A percentile compares a stretch with the other conserved stretches of the same genome.
These are phyloP conservation scores for Adenanthera pavonina DNA, from an alignment of 306 rosid species.

Conservation along the genomic window DNA sequence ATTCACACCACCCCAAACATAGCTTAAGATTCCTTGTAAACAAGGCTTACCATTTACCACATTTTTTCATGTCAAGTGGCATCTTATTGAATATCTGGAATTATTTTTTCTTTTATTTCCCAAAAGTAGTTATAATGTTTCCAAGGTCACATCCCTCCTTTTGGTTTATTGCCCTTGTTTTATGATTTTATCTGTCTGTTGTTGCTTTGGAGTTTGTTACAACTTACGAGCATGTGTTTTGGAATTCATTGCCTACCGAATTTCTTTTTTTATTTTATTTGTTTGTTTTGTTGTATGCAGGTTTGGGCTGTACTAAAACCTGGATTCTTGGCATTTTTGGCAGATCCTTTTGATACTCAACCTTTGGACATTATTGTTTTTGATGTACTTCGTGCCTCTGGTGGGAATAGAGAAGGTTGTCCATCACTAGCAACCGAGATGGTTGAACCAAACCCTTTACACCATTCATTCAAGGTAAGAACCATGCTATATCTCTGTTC, in stretches of 20 bases:
- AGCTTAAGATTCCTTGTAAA: neutral
- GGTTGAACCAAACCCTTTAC: conserved; percentile 87
- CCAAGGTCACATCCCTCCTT: neutral
- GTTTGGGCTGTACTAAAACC: conserved; percentile 98
- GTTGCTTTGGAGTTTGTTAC: neutral
- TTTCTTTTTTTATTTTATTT: neutral
- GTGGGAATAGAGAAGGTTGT: conserved; percentile 86
- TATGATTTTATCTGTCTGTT: too few species aligned
- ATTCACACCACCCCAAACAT: too few species aligned
- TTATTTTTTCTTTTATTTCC: neutral
- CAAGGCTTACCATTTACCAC: neutral
- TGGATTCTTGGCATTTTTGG: conserved; percentile 94
- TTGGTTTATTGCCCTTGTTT: neutral
- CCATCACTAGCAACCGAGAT: conserved; percentile 78
- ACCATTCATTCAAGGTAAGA: conserved; percentile 86
- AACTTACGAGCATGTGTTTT: neutral
- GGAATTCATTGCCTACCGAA: neutral
- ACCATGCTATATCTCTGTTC: conserved; percentile 36
- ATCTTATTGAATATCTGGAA: neutral
- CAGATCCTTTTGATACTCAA: conserved; percentile 82
- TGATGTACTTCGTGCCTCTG: conserved; percentile 83
- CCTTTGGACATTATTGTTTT: conserved; percentile 96
- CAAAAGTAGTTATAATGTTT: neutral
- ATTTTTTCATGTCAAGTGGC: neutral
- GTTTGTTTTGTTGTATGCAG: conserved; percentile 53